These are phyloP conservation scores for Yamadazyma mexicana DNA, from an alignment of 1,139 yeast genomes.

Conservation along the genomic window DNA sequence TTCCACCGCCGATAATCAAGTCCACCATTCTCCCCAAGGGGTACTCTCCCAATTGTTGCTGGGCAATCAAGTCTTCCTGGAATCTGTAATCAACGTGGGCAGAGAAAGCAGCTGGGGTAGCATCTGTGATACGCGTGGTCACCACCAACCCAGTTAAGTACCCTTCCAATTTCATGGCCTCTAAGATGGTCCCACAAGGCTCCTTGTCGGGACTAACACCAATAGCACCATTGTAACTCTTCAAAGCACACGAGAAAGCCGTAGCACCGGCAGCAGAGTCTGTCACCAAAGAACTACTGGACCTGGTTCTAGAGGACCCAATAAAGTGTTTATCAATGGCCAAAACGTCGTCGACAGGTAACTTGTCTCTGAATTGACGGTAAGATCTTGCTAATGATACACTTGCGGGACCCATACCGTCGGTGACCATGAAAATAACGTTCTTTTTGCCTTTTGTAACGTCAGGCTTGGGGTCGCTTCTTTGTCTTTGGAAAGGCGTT, in stretches of 20 bases:
- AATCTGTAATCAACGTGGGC: slow-evolving; percentile 71
- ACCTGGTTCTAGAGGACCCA: slow-evolving; percentile 79
- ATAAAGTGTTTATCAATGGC: slow-evolving; percentile 64
- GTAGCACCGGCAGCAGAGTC: slow-evolving; percentile 97
- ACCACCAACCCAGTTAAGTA: slow-evolving; percentile 83
- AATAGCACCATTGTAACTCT: slow-evolving; percentile 84
- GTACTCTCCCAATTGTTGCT: slow-evolving; percentile 77
- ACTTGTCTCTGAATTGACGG: slow-evolving; percentile 55
- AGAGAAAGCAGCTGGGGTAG: slow-evolving; percentile 88
- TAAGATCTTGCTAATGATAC: slow-evolving; percentile 71
- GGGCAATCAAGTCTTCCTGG: slow-evolving; percentile 82
- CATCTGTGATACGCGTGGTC: slow-evolving; percentile 70
- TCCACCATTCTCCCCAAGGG: slow-evolving; percentile 79
- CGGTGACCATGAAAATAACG: slow-evolving; percentile 81
- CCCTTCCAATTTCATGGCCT: slow-evolving; percentile 77
- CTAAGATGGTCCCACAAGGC: slow-evolving; percentile 83
- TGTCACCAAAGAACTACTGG: slow-evolving; percentile 69
- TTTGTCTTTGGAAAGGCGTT: neutral
- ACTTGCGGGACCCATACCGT: slow-evolving; percentile 91
- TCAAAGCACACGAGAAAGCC: slow-evolving; percentile 77
- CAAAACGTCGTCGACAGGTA: slow-evolving; percentile 54
- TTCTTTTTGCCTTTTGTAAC: slow-evolving; percentile 33
- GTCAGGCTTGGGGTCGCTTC: slow-evolving; percentile 1
- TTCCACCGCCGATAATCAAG: slow-evolving; percentile 85
- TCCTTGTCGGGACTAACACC: slow-evolving; percentile 60